Percentiles rank a stretch among this genome's conserved stretches.
Conservation (phyloP, 371 early-diverging fungal genomes). For the Actinomortierella wolfii region DNA sequence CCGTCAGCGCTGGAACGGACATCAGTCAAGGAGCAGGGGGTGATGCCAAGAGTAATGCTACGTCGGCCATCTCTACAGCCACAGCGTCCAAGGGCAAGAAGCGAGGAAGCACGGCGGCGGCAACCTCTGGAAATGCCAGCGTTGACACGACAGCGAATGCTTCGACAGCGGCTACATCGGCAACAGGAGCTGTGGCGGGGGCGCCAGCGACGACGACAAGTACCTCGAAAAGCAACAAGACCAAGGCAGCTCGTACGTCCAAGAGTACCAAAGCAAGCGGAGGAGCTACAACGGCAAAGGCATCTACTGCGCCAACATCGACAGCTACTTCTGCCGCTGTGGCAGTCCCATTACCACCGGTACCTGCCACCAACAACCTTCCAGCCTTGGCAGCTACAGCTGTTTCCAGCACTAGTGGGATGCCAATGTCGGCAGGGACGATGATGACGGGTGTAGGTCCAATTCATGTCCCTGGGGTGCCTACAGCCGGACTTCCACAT, state of each 20-base stretch:
- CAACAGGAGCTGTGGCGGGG: neutral
- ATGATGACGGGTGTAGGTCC: no score
- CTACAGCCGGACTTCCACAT: neutral
- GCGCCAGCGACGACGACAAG: neutral
- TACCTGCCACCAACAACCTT: no score
- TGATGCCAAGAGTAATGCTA: neutral
- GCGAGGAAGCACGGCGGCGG: neutral
- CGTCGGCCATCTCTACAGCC: neutral
- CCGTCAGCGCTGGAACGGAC: neutral
- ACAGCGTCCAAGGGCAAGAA: neutral
- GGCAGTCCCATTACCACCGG: slow-evolving; percentile 1
- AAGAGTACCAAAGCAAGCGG: slow-evolving; percentile 16
- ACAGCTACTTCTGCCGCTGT: slow-evolving; percentile 1
- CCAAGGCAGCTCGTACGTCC: slow-evolving; percentile 8
- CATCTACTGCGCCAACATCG: neutral
- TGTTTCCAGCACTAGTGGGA: slow-evolving; percentile 20
- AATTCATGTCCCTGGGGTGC: no score
- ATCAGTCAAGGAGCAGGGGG: no score
- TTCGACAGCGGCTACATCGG: neutral
- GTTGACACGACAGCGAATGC: neutral
- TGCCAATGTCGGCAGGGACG: neutral
- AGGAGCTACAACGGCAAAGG: slow-evolving; percentile 13
- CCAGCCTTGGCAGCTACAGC: slow-evolving; percentile 30
- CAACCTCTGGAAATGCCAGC: no score
- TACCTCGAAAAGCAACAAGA: neutral